Percentiles rank a stretch among this genome's conserved stretches.
Evolutionary conservation across 164 flowering plant species (phyloP).

Genomic region (Saururus chinensis): DNA sequence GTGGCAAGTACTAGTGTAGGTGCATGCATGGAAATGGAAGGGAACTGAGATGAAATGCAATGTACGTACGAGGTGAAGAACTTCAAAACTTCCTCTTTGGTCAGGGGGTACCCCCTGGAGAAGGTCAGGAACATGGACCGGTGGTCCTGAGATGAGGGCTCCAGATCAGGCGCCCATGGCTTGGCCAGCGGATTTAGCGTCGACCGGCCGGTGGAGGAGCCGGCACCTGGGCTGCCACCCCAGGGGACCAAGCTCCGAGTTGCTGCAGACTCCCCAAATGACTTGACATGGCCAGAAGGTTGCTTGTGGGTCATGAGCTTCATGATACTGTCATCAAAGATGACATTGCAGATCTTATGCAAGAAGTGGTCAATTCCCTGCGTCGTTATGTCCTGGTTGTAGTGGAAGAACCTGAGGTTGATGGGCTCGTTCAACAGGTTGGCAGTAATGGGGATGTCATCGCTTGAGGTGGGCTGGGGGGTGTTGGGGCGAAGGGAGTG

Average conservation of each 20-base stretch:
- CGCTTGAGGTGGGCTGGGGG: neutral
- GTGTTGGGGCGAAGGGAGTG: neutral
- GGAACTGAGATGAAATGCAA: neutral
- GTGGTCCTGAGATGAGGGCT: neutral
- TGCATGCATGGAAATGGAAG: neutral
- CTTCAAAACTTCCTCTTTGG: neutral
- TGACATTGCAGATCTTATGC: neutral
- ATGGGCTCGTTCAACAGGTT: neutral
- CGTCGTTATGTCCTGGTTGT: neutral
- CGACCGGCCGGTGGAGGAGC: no score
- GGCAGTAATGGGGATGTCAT: constrained; percentile 3
- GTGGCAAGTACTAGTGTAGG: neutral
- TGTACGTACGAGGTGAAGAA: constrained; percentile 4
- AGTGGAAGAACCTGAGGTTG: constrained; percentile 4
- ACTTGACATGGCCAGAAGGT: neutral
- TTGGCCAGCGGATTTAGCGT: neutral
- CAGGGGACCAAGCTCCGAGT: neutral
- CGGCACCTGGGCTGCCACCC: neutral
- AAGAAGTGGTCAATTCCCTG: neutral
- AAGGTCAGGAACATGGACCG: constrained; percentile 3
- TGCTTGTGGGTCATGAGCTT: neutral
- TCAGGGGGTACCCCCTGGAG: neutral
- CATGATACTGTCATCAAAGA: neutral
- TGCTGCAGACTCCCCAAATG: neutral
- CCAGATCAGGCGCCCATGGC: neutral